Percentiles rank a stretch among this genome's conserved stretches.
Evolutionary conservation across 192 early-diverging fungal species (phyloP).

Genomic region (Podila epicladia): DNA sequence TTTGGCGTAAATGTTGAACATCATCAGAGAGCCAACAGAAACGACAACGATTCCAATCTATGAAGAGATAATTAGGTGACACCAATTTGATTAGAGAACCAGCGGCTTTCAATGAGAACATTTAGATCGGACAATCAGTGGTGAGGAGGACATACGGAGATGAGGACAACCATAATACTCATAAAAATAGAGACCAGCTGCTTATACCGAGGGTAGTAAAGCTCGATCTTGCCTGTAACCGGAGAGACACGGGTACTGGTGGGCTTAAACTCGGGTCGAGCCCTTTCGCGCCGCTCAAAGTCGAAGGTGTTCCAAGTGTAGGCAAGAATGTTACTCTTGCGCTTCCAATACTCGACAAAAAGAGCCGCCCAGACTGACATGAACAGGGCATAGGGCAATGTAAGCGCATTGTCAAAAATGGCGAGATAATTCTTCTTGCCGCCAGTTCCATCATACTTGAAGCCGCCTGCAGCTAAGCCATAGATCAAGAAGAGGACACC

Average conservation of each 20-base stretch:
- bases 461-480: conserved; percentile 47
- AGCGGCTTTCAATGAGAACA: too few species aligned
- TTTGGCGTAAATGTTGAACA: conserved; percentile 25
- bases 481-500: conserved; percentile 64
- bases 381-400: conserved; percentile 65
- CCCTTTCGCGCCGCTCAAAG: conserved; percentile 58
- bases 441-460: background rate
- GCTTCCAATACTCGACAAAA: conserved; percentile 73
- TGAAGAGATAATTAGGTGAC: background rate
- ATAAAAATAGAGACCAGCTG: conserved; percentile 47
- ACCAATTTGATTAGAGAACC: too few species aligned
- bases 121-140: background rate
- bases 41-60: conserved; percentile 59
- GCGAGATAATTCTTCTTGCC: background rate
- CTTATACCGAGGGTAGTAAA: conserved; percentile 54
- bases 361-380: conserved; percentile 70
- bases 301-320: conserved; percentile 68
- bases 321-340: conserved; percentile 56
- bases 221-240: conserved; percentile 60
- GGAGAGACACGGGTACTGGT: conserved; percentile 60
- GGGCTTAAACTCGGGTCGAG: conserved; percentile 69
- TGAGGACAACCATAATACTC: conserved; percentile 53
- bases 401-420: conserved; percentile 69
- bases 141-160: conserved; percentile 41
- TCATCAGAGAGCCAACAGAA: conserved; percentile 48